Evolutionary conservation across 23 red algal species (phyloP).

Genomic region (Gracilaria gracilis): DNA sequence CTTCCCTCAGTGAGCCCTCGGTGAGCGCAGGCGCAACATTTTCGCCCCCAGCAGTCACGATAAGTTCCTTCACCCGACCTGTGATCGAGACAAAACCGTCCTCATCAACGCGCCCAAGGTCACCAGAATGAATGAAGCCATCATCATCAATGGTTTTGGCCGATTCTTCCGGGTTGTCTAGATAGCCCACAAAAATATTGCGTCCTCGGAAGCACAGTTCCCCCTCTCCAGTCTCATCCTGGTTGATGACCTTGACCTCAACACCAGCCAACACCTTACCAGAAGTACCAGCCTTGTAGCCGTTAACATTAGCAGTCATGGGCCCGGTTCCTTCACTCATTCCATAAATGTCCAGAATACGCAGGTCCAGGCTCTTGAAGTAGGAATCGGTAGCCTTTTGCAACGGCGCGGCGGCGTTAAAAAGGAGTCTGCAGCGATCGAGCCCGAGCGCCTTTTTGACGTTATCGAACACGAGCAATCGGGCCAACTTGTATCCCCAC

Average conservation of each 20-base stretch:
- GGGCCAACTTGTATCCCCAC: slow-evolving; percentile 70
- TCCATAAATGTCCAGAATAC: slow-evolving; percentile 90
- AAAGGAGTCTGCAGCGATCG: slow-evolving; percentile 72
- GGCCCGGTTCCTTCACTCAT: slow-evolving; percentile 90
- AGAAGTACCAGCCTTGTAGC: slow-evolving; percentile 60
- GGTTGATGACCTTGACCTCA: slow-evolving; percentile 72
- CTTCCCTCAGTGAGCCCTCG: slow-evolving; percentile 66
- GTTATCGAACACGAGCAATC: slow-evolving; percentile 75
- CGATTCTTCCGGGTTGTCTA: slow-evolving; percentile 68
- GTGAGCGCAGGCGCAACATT: slow-evolving; percentile 86
- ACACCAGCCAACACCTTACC: slow-evolving; percentile 64
- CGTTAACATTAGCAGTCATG: slow-evolving; percentile 70
- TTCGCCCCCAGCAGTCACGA: slow-evolving; percentile 93
- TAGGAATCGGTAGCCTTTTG: slow-evolving; percentile 69
- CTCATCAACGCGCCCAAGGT: slow-evolving; percentile 76
- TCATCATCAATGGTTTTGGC: slow-evolving; percentile 78
- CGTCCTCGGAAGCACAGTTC: slow-evolving; percentile 89
- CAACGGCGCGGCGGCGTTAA: slow-evolving; percentile 85
- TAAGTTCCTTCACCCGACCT: slow-evolving; percentile 89
- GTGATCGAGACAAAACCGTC: slow-evolving; percentile 91
- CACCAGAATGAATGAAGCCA: slow-evolving; percentile 92
- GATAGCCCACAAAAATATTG: slow-evolving; percentile 89
- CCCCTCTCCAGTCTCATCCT: slow-evolving; percentile 53
- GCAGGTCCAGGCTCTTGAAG: slow-evolving; percentile 79
- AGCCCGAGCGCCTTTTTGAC: slow-evolving; percentile 80